Percentiles rank a stretch among this genome's conserved stretches.
Conservation (phyloP, 1,284 basidiomycete species). For the Melampsora larici-populina region DNA sequence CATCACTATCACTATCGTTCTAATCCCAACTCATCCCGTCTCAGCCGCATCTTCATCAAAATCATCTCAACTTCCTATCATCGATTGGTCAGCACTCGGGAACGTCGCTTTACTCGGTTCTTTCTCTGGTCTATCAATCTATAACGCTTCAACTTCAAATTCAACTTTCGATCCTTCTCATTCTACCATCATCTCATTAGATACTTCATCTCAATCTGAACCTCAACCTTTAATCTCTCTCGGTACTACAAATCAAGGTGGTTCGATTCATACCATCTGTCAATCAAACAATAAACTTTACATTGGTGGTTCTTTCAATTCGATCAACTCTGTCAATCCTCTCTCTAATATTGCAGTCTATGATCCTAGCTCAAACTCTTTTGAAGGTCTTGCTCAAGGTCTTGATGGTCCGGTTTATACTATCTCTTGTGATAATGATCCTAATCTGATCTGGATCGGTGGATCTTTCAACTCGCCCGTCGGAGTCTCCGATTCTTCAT, state of each 20-base stretch:
- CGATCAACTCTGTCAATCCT: conserved; percentile 48
- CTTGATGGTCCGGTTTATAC: conserved; percentile 67
- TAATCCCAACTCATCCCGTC: background rate
- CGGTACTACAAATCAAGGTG: conserved; percentile 51
- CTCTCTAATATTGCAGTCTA: conserved; percentile 49
- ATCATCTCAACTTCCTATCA: conserved; percentile 68
- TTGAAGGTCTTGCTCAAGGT: conserved; percentile 47
- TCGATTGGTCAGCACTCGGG: conserved; percentile 88
- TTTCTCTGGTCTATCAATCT: conserved; percentile 77
- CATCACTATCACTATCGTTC: background rate
- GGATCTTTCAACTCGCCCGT: conserved; percentile 65
- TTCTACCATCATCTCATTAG: conserved; percentile 61
- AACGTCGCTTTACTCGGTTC: conserved; percentile 78
- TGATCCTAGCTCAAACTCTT: conserved; percentile 43
- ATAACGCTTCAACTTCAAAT: conserved; percentile 56
- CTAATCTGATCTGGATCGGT: conserved; percentile 71
- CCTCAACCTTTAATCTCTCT: conserved; percentile 50
- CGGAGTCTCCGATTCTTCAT: conserved; percentile 57
- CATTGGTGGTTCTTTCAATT: conserved; percentile 53
- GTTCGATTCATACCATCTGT: conserved; percentile 52
- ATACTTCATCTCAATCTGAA: conserved; percentile 49
- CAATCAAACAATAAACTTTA: conserved; percentile 48
- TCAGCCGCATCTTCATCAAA: conserved; percentile 58
- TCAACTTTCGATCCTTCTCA: conserved; percentile 66
- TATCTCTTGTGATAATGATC: conserved; percentile 71